These are phyloP conservation scores for Colletotrichum sp. DNA, from an alignment of 2,329 filamentous ascomycete species.

Conservation along the genomic window DNA sequence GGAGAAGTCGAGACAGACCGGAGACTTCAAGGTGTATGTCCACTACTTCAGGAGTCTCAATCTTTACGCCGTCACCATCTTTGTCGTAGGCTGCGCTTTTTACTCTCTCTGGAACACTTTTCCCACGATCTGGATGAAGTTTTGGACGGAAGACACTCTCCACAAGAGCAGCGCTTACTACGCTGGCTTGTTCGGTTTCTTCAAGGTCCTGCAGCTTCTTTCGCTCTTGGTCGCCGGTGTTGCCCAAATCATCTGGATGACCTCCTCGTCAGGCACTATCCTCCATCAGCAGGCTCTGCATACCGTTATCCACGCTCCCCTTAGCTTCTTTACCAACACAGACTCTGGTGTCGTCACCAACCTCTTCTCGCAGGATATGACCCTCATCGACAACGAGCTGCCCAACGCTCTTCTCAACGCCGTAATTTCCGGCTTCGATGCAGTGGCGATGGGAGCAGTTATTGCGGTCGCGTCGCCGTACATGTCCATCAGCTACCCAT, in stretches of 20 bases:
- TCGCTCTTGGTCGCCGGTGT: slow-evolving; percentile 19
- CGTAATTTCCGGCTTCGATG: slow-evolving; percentile 13
- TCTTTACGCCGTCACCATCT: background rate
- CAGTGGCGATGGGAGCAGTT: slow-evolving; percentile 45
- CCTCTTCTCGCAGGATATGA: slow-evolving; percentile 44
- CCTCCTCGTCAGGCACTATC: slow-evolving; percentile 22
- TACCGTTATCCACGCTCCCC: slow-evolving; percentile 32
- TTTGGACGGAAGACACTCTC: slow-evolving; percentile 29
- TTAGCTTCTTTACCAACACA: slow-evolving; percentile 40
- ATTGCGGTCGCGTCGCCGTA: slow-evolving; percentile 44
- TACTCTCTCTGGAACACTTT: slow-evolving; percentile 24
- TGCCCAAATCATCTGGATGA: slow-evolving; percentile 25
- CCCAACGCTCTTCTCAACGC: slow-evolving; percentile 31
- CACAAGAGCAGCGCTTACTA: slow-evolving; percentile 20
- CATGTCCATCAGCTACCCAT: slow-evolving; percentile 49
- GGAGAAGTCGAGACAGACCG: slow-evolving; percentile 19
- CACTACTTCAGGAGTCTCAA: slow-evolving; percentile 25
- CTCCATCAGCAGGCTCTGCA: slow-evolving; percentile 27
- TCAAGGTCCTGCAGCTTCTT: slow-evolving; percentile 14
- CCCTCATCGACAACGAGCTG: slow-evolving; percentile 37
- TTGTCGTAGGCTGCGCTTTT: background rate
- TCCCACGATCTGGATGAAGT: slow-evolving; percentile 36
- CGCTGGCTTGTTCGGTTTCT: slow-evolving; percentile 25
- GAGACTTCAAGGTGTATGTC: slow-evolving; percentile 26
- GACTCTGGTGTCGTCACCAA: slow-evolving; percentile 41